A percentile compares a stretch with the other conserved stretches of the same genome.
These are phyloP conservation scores for Sorghum bicolor DNA, from an alignment of 176 grass and related monocot genomes.

Conservation along the genomic window DNA sequence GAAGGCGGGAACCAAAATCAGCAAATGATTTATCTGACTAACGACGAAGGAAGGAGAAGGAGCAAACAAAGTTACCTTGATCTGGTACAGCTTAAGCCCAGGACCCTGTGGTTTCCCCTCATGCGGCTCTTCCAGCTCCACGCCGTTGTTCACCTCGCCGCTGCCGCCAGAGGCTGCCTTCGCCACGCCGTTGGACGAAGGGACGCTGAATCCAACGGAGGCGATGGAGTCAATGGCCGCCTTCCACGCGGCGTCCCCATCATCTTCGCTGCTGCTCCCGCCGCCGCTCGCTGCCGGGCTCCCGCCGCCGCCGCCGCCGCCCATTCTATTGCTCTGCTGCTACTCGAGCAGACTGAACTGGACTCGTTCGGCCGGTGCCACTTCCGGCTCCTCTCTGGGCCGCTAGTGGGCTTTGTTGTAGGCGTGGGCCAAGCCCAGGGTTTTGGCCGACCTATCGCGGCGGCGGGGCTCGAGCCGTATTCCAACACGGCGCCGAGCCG, in stretches of 20 bases:
- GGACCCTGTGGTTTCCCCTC: constrained; percentile 33
- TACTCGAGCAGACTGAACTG: neutral
- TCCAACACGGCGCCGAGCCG: constrained; percentile 24
- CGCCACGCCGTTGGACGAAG: constrained; percentile 38
- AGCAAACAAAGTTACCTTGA: constrained; percentile 53
- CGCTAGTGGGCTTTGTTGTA: neutral
- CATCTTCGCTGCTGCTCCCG: constrained; percentile 72
- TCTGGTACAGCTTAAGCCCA: constrained; percentile 85
- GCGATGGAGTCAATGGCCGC: constrained; percentile 76
- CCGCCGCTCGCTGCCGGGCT: constrained; percentile 36
- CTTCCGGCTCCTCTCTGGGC: constrained; percentile 1
- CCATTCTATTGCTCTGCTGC: neutral
- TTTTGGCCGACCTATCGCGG: constrained; percentile 2
- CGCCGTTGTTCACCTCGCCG: constrained; percentile 7
- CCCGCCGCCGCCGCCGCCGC: constrained; percentile 39
- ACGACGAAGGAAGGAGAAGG: neutral
- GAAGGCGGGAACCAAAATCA: neutral
- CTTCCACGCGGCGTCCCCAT: constrained; percentile 74
- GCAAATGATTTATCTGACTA: neutral
- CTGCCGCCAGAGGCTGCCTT: constrained; percentile 16
- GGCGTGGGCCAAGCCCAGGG: neutral
- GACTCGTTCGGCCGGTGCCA: neutral
- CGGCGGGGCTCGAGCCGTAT: constrained; percentile 14
- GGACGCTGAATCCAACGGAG: constrained; percentile 34
- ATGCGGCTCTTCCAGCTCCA: constrained; percentile 25